Base-by-base conservation (phyloP, 768 basidiomycete species). In the Suillus cothurnatus region DNA sequence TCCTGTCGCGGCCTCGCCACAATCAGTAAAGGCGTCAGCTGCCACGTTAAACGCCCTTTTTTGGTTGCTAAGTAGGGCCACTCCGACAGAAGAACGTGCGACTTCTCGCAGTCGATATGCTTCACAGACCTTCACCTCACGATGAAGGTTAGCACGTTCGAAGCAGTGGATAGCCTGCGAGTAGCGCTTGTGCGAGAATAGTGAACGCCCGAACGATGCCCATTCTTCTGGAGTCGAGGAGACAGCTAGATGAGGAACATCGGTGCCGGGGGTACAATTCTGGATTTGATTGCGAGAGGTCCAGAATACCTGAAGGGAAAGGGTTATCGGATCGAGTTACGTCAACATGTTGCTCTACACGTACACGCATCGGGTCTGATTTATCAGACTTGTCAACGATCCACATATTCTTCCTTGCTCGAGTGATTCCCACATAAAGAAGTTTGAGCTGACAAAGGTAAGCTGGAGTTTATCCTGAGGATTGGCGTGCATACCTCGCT, bases 321-420 rank as follows among this genome's bases (percentile, higher is more conserved):
- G 11, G 1, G 11, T 32, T 23, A 61, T 61, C 32, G 59, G 36
- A 23, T 58, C 15, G 21, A 61, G 19, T 60, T 61, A 59, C 6
- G 32, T 12, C 23, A 11, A 19, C 17, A 39, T 14, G 15, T 12
- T 32, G 34, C 6, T n/a, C 15, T 3, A 34, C 28, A 71, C 81
- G 58, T 58, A 89, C 89, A 68, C 81, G 78, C 85, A 90, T 86
- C 2, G 88, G 82, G 49, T 85, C 82, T 21, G 82, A 79, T 64
- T 82, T 85, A 1, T 79, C 74, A 0, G 89, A 90, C 39, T 78
- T 81, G 71, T 92, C 91, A 1, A 84, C 84, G 23, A 92, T 85
- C 88, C 90, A 90, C 7, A 92, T 70, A 60, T 89, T 88, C 63
- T 86, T 88, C 47, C 87, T 81, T 1, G 90, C 89, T 49, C 90